Evolutionary conservation across 164 flowering plant species (phyloP).

Genomic region (Magnolia changhungtana): DNA sequence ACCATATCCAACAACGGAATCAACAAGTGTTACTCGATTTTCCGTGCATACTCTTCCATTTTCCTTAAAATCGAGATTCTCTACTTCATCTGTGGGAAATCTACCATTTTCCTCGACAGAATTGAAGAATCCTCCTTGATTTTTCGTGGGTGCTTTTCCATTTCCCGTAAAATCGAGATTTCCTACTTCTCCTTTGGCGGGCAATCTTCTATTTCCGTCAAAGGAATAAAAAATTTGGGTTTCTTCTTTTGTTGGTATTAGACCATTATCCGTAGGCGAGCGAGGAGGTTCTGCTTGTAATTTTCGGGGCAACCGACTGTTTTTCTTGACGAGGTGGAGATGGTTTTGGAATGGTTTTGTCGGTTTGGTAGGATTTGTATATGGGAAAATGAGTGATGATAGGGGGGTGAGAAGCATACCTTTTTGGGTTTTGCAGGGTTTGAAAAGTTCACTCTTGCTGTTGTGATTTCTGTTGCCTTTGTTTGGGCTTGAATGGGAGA

Average conservation of each 20-base stretch:
- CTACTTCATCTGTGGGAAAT: not conserved
- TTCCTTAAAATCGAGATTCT: not conserved
- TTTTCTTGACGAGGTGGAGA: not conserved
- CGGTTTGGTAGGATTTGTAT: constrained; percentile 2
- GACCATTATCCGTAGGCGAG: not conserved
- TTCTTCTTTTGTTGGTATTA: not conserved
- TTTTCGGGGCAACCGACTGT: not conserved
- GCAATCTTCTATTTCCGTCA: constrained; percentile 2
- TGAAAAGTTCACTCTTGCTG: not conserved
- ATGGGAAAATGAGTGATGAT: constrained; percentile 13
- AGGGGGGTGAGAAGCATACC: constrained; percentile 14
- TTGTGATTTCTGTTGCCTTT: not conserved
- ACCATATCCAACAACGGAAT: not conserved
- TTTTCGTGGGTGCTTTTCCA: constrained; percentile 4
- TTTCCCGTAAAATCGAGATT: not conserved
- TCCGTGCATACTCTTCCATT: not conserved
- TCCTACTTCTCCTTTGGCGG: constrained; percentile 4
- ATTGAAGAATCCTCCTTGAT: not conserved
- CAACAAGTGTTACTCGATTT: not conserved
- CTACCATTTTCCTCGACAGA: not conserved
- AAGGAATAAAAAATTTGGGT: not conserved
- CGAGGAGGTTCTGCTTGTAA: not conserved
- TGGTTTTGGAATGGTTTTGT: not conserved
- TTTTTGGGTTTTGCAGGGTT: constrained; percentile 6
- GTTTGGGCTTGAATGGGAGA: not conserved